A percentile compares a stretch with the other conserved stretches of the same genome.
Evolutionary conservation across 2,329 filamentous ascomycete genomes (phyloP).

Genomic region (Aspergillus sp.): DNA sequence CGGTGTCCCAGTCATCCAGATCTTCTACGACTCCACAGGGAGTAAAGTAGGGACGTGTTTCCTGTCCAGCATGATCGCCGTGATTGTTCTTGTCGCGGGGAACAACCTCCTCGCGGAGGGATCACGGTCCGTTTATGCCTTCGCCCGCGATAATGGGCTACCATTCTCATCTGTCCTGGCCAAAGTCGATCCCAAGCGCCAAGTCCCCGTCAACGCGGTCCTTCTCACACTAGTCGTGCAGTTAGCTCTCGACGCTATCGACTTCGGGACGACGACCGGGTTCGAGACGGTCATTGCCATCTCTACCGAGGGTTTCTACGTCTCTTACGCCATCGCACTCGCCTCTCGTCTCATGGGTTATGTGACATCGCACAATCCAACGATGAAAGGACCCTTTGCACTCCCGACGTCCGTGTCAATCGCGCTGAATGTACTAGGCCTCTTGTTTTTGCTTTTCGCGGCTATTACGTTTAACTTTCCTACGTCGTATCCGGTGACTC

Average conservation of each 20-base stretch:
- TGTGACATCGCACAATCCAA: constrained; percentile 40
- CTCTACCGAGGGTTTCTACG: constrained; percentile 58
- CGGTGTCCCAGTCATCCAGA: constrained; percentile 54
- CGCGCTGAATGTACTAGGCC: constrained; percentile 50
- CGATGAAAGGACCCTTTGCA: constrained; percentile 38
- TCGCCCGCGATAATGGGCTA: constrained; percentile 53
- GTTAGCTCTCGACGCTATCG: constrained; percentile 55
- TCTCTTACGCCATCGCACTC: constrained; percentile 59
- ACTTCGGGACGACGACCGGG: constrained; percentile 55
- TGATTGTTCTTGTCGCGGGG: constrained; percentile 49
- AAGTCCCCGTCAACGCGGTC: constrained; percentile 53
- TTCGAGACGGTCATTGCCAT: constrained; percentile 59
- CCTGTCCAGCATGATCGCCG: constrained; percentile 47
- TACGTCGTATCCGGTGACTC: constrained; percentile 49
- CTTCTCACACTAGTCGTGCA: constrained; percentile 50
- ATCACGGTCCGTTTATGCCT: constrained; percentile 47
- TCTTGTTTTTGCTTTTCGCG: constrained; percentile 54
- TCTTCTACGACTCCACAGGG: constrained; percentile 51
- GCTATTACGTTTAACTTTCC: constrained; percentile 60
- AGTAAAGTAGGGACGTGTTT: constrained; percentile 47
- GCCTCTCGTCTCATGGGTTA: constrained; percentile 51
- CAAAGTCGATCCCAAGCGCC: constrained; percentile 46
- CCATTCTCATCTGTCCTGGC: constrained; percentile 51
- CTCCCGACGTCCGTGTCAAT: constrained; percentile 48
- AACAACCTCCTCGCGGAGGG: constrained; percentile 51